phyloP scores from a whole-genome alignment of 139 green algal genomes.

The Micractinium conductrix region DNA sequence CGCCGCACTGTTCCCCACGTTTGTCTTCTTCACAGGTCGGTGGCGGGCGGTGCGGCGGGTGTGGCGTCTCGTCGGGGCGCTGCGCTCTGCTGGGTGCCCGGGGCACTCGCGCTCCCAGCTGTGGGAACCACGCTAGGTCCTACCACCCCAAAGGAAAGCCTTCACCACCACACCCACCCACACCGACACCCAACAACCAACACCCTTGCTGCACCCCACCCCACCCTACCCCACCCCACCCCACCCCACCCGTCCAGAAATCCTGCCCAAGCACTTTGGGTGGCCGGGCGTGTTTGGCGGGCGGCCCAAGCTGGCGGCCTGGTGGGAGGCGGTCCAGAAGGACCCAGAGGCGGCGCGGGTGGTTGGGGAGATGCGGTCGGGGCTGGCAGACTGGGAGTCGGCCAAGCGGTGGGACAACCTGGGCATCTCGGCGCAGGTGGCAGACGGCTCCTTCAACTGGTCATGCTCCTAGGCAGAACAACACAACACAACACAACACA shows the following conservation, averaged over 20 bases:
- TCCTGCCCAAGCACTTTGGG: conserved; percentile 78
- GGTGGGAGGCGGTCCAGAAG: conserved; percentile 61
- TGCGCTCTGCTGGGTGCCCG: neutral
- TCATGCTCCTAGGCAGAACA: conserved; percentile 9
- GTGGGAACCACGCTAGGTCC: neutral
- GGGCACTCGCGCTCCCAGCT: neutral
- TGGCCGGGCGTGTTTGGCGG: conserved; percentile 69
- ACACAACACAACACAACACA: no score
- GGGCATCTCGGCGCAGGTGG: conserved; percentile 61
- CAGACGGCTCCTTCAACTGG: conserved; percentile 49
- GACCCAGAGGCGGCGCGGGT: conserved; percentile 56
- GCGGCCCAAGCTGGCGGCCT: conserved; percentile 68
- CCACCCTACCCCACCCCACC: neutral
- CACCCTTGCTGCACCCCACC: neutral
- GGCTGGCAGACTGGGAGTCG: conserved; percentile 60
- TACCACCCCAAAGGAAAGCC: no score
- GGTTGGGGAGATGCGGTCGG: conserved; percentile 63
- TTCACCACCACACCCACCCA: no score
- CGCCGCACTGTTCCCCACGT: conserved; percentile 72
- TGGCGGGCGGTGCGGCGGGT: neutral
- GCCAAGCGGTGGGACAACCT: conserved; percentile 66
- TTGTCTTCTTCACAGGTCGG: conserved; percentile 68
- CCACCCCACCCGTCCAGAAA: conserved; percentile 39
- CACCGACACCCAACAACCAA: no score
- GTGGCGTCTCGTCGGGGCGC: neutral